Percentiles rank a stretch among this genome's conserved stretches.
Evolutionary conservation across 352 stramenopile genomes (phyloP).

Genomic region (Phytophthora meadii): DNA sequence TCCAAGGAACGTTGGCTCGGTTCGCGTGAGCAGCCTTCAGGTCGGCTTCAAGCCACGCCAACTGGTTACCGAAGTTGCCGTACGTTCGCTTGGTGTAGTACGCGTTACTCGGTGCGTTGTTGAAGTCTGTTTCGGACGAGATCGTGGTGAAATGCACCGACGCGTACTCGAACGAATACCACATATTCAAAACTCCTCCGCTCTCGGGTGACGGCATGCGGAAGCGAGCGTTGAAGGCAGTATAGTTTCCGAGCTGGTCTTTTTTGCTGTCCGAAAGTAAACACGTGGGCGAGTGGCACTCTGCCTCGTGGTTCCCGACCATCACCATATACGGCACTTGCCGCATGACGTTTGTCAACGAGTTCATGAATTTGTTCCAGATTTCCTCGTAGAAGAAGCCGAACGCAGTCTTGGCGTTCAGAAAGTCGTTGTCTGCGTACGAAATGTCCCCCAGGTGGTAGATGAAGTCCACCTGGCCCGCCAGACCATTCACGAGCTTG

Average conservation of each 20-base stretch:
- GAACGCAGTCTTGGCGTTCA: constrained; percentile 20
- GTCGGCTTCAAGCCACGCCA: constrained; percentile 55
- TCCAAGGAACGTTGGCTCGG: constrained; percentile 48
- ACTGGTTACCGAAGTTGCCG: constrained; percentile 5
- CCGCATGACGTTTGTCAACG: constrained; percentile 22
- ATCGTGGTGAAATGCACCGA: constrained; percentile 76
- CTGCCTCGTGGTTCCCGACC: constrained; percentile 43
- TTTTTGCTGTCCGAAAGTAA: constrained; percentile 24
- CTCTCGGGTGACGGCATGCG: constrained; percentile 44
- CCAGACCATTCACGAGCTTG: constrained; percentile 36
- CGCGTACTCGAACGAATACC: constrained; percentile 47
- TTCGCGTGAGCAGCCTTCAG: constrained; percentile 48
- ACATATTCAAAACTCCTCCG: constrained; percentile 43
- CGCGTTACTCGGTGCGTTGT: background rate
- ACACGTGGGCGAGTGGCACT: constrained; percentile 42
- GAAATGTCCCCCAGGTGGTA: constrained; percentile 40
- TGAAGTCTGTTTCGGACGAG: constrained; percentile 66
- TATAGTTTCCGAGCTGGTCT: constrained; percentile 51
- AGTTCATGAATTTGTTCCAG: constrained; percentile 55
- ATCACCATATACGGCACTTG: constrained; percentile 30
- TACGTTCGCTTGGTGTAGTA: constrained; percentile 25
- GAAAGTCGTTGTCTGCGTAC: constrained; percentile 38
- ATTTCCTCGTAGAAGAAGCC: constrained; percentile 45
- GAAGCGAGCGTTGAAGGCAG: constrained; percentile 54
- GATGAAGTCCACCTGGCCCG: constrained; percentile 30